A percentile compares a stretch with the other conserved stretches of the same genome.
phyloP scores from a whole-genome alignment of 192 early-diverging fungal species.

The Diversispora epigaea region DNA sequence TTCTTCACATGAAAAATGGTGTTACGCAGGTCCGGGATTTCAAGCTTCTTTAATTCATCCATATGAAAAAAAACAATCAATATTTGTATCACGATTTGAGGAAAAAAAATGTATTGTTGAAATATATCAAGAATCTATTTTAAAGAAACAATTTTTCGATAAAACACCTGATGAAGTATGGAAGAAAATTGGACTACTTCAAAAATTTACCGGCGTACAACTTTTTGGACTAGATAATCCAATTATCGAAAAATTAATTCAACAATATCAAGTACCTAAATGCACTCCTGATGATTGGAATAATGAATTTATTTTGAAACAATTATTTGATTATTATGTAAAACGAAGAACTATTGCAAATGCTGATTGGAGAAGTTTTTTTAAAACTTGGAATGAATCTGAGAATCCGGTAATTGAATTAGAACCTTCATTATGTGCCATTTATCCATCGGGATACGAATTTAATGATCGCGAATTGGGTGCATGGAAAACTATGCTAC shows the following conservation, averaged over 20 bases:
- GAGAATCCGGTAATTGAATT: no score
- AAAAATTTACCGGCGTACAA: neutral
- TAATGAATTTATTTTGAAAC: no score
- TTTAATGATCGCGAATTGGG: no score
- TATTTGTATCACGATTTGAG: slow-evolving; percentile 14
- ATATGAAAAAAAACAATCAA: slow-evolving; percentile 5
- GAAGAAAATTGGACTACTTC: neutral
- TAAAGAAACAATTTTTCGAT: no score
- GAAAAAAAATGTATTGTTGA: neutral
- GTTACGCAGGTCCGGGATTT: neutral
- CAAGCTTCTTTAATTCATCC: neutral
- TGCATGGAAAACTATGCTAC: no score
- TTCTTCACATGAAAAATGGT: slow-evolving; percentile 4
- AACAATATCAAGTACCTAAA: neutral
- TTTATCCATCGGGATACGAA: no score
- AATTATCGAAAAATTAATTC: slow-evolving; percentile 7
- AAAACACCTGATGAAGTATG: neutral
- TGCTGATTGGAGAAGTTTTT: no score
- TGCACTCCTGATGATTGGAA: neutral
- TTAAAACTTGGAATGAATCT: no score
- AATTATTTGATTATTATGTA: no score
- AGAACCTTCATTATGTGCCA: no score
- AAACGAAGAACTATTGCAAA: no score
- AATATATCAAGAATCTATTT: slow-evolving; percentile 1
- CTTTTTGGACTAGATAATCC: slow-evolving; percentile 6